Base-by-base conservation (phyloP, 164 flowering plant genomes). In the Amborella trichopoda region DNA sequence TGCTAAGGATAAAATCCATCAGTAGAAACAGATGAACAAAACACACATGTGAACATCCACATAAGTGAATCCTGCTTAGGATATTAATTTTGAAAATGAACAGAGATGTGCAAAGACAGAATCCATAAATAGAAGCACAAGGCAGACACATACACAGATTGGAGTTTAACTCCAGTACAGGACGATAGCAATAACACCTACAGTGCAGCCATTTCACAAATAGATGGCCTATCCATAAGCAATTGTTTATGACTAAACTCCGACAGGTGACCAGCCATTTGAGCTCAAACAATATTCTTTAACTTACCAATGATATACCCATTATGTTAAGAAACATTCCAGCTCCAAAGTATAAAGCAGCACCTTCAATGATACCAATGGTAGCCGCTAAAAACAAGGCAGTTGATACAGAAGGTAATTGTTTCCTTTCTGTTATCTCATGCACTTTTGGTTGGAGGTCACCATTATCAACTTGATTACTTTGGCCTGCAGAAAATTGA, bases 331-430 rank as follows among this genome's bases (percentile, higher is more conserved):
- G 72, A 65, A 88, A 80, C 19, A 59, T 28, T 52, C 95, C 99
- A 58, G 93, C 73, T 50, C 94, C 99, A 26, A 75, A 51, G 46
- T 55, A 75, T 64, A 93, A 68, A 4, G 91, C 91, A 36, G 70
- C 11, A 49, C 89, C 99, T 77, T 93, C 95, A 58, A 83, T 53
- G n/a, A 75, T 55, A 47, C 97, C 99, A 60, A 88, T 77, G 40
- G 73, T 83, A 62, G 73, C 55, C 17, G 97, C 91, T 59, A 93
- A 70, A 18, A 81, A 49, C 48, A 85, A 62, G 44, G 99, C 94
- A 23, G 97, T 88, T 28, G 99, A 83, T 28, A 93, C 97, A 11
- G 99, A 88, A 24, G 96, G 64, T 43, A 88, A 62, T 51, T 81
- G 95, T 67, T 59, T 76, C 59, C 79, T 78, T 71, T 68, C 74